Conservation (phyloP, 2,329 filamentous ascomycete species). For the Penicillium sp. region DNA sequence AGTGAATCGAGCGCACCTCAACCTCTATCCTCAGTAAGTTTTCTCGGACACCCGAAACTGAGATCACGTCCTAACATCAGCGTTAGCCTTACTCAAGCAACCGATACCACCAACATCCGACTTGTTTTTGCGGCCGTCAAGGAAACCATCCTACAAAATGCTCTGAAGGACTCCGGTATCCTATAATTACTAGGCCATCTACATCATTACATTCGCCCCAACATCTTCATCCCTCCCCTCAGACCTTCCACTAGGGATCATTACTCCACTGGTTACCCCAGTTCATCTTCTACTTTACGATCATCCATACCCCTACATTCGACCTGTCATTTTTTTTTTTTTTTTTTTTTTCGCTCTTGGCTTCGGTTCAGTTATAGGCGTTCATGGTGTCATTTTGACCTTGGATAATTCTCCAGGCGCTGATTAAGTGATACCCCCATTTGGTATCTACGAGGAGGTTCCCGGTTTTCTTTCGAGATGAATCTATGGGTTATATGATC, state of each 20-base stretch:
- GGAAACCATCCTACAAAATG: constrained; percentile 97
- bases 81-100: constrained; percentile 89
- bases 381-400: constrained; percentile 16
- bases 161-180: constrained; percentile 96
- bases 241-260: not conserved
- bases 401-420: constrained; percentile 20
- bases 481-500: constrained; percentile 1
- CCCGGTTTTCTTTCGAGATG: constrained; percentile 8
- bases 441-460: constrained; percentile 16
- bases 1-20: constrained; percentile 92
- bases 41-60: not conserved
- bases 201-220: not conserved
- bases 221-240: not conserved
- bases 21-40: constrained; percentile 94
- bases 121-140: constrained; percentile 98
- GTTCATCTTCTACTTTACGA: constrained; percentile 10
- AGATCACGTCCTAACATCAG: not conserved
- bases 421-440: constrained; percentile 15
- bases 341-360: constrained; percentile 5
- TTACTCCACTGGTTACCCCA: not conserved
- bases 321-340: not conserved
- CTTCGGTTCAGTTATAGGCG: constrained; percentile 23
- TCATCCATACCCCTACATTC: constrained; percentile 12
- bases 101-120: constrained; percentile 96
- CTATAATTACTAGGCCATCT: constrained; percentile 45